A percentile compares a stretch with the other conserved stretches of the same genome.
These are phyloP conservation scores for Pyricularia sp. DNA, from an alignment of 2,329 filamentous ascomycete genomes.

Conservation along the genomic window DNA sequence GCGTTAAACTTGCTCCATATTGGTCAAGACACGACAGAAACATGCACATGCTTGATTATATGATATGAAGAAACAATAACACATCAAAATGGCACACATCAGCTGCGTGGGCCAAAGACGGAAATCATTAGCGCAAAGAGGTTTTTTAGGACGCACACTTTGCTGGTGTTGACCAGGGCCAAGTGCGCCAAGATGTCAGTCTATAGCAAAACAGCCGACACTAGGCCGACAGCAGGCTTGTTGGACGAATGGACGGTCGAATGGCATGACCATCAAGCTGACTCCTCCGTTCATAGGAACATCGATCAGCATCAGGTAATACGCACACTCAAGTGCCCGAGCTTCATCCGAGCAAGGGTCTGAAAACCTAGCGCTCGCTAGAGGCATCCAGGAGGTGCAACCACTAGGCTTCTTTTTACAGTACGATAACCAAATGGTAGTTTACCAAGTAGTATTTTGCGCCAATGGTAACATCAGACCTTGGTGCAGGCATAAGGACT, in stretches of 20 bases:
- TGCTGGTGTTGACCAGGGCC: not conserved
- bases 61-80: not conserved
- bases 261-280: not conserved
- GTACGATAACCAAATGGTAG: not conserved
- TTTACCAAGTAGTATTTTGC: not conserved
- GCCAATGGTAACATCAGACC: not conserved
- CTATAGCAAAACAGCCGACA: not conserved
- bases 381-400: not conserved
- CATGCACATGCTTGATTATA: not conserved
- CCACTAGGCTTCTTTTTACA: not conserved
- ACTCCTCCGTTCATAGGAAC: not conserved
- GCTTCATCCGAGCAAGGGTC: not conserved
- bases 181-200: not conserved
- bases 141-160: not conserved
- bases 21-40: not conserved
- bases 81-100: not conserved
- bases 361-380: not conserved
- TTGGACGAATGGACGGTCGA: not conserved
- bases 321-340: not conserved
- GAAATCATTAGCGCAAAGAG: not conserved
- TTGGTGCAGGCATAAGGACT: not conserved
- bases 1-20: not conserved
- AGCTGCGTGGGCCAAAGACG: not conserved
- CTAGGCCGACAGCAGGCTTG: not conserved
- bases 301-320: not conserved